Conservation (phyloP, 257 asterid genomes). For the Gentiana macrophylla region DNA sequence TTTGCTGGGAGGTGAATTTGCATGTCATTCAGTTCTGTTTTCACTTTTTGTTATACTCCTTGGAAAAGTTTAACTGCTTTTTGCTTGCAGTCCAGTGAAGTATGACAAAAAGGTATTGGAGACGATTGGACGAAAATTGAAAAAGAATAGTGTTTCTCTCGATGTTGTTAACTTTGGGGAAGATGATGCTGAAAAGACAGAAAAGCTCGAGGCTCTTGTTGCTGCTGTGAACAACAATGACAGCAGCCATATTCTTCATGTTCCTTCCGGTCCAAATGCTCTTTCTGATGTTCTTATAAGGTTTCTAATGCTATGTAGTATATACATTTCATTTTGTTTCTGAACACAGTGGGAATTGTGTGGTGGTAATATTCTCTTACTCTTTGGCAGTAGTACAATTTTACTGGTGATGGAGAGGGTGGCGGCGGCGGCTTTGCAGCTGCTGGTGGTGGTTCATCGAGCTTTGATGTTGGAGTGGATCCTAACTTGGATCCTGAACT, state of each 20-base stretch:
- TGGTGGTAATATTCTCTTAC: not conserved
- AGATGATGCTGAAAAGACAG: constrained; percentile 84
- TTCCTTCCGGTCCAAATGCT: constrained; percentile 89
- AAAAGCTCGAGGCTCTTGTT: constrained; percentile 85
- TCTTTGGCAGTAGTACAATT: constrained; percentile 70
- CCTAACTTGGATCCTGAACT: constrained; percentile 99
- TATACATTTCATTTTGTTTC: constrained; percentile 3
- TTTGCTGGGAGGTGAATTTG: constrained; percentile 78
- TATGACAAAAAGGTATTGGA: constrained; percentile 87
- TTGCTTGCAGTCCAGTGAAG: constrained; percentile 67
- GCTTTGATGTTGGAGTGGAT: constrained; percentile 95
- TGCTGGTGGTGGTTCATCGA: constrained; percentile 67
- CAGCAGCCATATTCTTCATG: constrained; percentile 90
- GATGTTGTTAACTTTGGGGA: constrained; percentile 97
- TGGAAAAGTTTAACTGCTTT: not conserved
- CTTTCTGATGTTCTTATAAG: constrained; percentile 96
- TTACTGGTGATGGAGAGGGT: constrained; percentile 96
- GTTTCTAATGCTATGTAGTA: constrained; percentile 20
- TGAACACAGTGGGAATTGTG: not conserved
- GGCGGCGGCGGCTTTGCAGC: constrained; percentile 92
- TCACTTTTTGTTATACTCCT: not conserved
- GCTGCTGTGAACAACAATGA: constrained; percentile 88
- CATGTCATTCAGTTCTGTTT: not conserved
- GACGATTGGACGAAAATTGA: constrained; percentile 83
- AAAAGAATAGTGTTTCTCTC: constrained; percentile 95